These are phyloP conservation scores for Alternaria infectoria DNA, from an alignment of 2,329 filamentous ascomycete genomes.

Conservation along the genomic window DNA sequence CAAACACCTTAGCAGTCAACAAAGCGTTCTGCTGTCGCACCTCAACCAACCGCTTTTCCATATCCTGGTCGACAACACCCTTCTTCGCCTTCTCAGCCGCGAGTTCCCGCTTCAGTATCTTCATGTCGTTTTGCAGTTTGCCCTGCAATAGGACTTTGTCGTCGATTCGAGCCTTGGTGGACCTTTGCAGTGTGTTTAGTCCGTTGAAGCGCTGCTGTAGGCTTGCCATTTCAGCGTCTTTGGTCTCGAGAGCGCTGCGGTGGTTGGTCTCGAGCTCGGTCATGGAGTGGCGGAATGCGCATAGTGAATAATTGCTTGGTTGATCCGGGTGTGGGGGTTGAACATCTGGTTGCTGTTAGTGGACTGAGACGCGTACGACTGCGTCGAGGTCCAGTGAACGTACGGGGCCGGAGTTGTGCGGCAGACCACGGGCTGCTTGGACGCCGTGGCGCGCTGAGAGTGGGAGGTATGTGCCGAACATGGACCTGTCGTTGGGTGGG, in stretches of 20 bases:
- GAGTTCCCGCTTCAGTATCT: neutral
- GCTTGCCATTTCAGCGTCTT: neutral
- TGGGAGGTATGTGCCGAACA: neutral
- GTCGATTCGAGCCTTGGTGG: neutral
- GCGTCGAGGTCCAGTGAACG: rapidly evolving
- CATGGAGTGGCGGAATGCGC: neutral
- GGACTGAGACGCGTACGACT: neutral
- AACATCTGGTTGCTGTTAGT: neutral
- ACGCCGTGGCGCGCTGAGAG: neutral
- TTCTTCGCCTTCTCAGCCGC: neutral
- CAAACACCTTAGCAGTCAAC: neutral
- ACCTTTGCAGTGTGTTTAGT: rapidly evolving
- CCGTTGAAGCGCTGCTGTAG: rapidly evolving
- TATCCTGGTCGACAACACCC: neutral
- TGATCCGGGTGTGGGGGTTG: neutral
- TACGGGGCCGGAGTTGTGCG: neutral
- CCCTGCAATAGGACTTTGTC: neutral
- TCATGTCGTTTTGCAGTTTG: neutral
- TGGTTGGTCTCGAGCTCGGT: neutral
- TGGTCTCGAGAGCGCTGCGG: neutral
- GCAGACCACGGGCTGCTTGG: neutral
- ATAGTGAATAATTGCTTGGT: neutral
- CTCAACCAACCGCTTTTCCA: neutral
- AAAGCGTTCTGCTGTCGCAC: rapidly evolving
- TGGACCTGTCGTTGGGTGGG: neutral